Evolutionary conservation across 1,139 yeast genomes (phyloP), one percentile per base, ranked within the genome.

Genomic region (Magnusiomyces suaveolens): DNA sequence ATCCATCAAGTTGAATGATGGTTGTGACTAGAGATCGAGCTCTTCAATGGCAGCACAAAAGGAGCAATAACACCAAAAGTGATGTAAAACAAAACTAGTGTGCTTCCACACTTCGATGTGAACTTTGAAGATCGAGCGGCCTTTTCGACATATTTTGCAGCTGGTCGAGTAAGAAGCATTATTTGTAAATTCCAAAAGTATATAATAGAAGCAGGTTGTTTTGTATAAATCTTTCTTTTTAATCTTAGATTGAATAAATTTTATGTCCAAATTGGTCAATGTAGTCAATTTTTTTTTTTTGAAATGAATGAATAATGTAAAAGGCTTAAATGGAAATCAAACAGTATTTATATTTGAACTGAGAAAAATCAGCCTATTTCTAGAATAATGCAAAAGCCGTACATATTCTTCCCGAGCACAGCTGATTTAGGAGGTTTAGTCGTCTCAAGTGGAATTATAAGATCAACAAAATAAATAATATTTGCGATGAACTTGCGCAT

Each of bases 31-130:
- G 41, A 26, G 14, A 55, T 46, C 10, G 54, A 43, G 52, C 53
- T 55, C 38, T 55, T 55, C 36, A 55, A 43, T 10, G 57, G 57
- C 12, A 55, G 32, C 16, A 48, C 56, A 55, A 55, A 55, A 1
- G 57, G 57, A 1, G 56, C 52, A 16, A 55, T 53, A 23, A 53
- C 53, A 4, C 57, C 57, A 18, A 50, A 50, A 24, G 55, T 49
- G 12, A 55, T 55, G 53, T 55, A 55, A 18, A 53, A 50, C 26
- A 55, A 18, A 16, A 55, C 57, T 25, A 55, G 54, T 12, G 55
- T 43, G 21, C 54, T 53, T 12, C 55, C 50, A 16, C 25, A 44
- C 8, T 48, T 48, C 8, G 52, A 48, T n/a, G 43, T 38, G 23
- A 24, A 14, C 23, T 38, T 25, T 2, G 50, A 23, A 23, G 52